These are phyloP conservation scores for Trypanosoma scelopori DNA, from an alignment of 208 protist genomes.

Conservation along the genomic window DNA sequence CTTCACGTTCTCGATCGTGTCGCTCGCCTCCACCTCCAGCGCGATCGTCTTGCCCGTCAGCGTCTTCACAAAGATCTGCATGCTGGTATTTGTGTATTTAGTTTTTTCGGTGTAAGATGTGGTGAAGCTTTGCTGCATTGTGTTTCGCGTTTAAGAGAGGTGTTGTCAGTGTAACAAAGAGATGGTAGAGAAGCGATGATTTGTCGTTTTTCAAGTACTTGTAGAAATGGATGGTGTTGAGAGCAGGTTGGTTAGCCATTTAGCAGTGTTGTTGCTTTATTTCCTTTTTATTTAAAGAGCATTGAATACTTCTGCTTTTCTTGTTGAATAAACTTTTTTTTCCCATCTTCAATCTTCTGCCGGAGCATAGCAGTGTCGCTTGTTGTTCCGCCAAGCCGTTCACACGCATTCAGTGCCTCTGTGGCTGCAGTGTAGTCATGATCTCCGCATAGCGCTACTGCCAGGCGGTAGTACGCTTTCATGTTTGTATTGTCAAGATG, in stretches of 20 bases:
- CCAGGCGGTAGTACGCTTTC: slow-evolving; percentile 73
- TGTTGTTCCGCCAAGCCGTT: slow-evolving; percentile 30
- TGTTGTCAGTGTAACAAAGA: not conserved
- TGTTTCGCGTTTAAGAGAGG: not conserved
- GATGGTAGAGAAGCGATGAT: not conserved
- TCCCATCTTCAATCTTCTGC: slow-evolving; percentile 33
- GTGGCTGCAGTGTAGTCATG: slow-evolving; percentile 55
- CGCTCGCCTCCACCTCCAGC: slow-evolving; percentile 90
- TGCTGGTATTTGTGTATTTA: slow-evolving; percentile 15
- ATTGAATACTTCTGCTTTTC: slow-evolving; percentile 71
- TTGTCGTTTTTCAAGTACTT: not conserved
- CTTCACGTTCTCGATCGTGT: slow-evolving; percentile 95
- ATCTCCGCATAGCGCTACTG: slow-evolving; percentile 45
- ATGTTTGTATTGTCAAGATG: slow-evolving; percentile 41
- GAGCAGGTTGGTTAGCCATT: not conserved
- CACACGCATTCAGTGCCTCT: slow-evolving; percentile 34
- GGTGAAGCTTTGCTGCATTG: not conserved
- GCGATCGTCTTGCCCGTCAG: slow-evolving; percentile 94
- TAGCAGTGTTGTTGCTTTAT: slow-evolving; percentile 2
- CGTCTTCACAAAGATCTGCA: slow-evolving; percentile 95
- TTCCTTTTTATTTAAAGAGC: slow-evolving; percentile 51
- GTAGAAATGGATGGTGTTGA: not conserved
- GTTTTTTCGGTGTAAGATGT: not conserved
- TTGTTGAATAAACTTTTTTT: slow-evolving; percentile 32
- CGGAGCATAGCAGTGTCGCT: slow-evolving; percentile 47